Evolutionary conservation across 106 monocot genomes (phyloP), one percentile per base, ranked within the genome.

Genomic region (Vanilla planifolia): DNA sequence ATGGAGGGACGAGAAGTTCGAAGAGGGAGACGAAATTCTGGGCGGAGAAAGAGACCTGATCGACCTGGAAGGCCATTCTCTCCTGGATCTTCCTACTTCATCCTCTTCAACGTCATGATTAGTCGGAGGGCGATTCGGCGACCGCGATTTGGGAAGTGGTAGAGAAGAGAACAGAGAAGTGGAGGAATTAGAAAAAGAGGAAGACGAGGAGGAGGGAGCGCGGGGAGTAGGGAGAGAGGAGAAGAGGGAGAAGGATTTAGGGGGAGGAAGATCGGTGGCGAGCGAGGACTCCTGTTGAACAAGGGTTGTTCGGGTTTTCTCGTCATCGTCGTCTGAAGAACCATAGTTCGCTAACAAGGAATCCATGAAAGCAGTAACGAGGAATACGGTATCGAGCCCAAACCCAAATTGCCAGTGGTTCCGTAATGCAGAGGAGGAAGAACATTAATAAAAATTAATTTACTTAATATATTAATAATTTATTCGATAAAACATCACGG

Each of bases 261-360:
- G 36, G 19, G 20, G 28, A 28, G 55, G 20, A n/a, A 20, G 33
- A 13, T 6, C 1, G 24, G 26, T 2, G 27, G 25, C 43, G 23
- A 43, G 15, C 44, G 67, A 21, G 58, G 48, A 7, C 34, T 2
- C 1, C 48, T 4, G 28, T 36, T 39, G 8, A 55, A 29, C 15
- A 8, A 44, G 20, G 8, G 41, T 10, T 23, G 59, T 34, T 25
- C 48, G 7, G 10, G 52, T 39, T 15, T 59, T 47, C 40, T 47
- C 67, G 2, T 66, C 79, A 10, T 85, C 85, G 60, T 87, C 87
- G 76, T 79, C 78, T 17, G 71, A 74, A 33, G 95, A 90, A 47
- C 74, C 95, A 72, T 96, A 96, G 81, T 52, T 96, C 15, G 90
- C 83, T 5, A 79, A 34, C 43, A 96, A 63, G 27, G 95, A 86